A percentile compares a stretch with the other conserved stretches of the same genome.
Conservation (phyloP, 2,329 filamentous ascomycete genomes). For the Alternaria rosae region DNA sequence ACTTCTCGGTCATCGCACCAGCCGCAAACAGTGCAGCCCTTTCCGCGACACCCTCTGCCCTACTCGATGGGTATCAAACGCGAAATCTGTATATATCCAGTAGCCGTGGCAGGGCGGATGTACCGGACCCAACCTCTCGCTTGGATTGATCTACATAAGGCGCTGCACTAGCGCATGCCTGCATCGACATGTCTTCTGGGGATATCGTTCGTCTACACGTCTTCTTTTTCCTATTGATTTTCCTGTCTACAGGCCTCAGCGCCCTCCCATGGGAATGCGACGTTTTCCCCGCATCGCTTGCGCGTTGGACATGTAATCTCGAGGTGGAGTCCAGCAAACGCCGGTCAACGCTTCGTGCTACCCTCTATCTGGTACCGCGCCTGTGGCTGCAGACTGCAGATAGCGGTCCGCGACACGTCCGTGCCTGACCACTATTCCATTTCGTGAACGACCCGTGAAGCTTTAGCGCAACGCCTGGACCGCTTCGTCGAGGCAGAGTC, state of each 20-base stretch:
- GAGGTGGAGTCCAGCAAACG: constrained; percentile 5
- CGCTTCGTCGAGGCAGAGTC: background rate
- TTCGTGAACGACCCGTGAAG: background rate
- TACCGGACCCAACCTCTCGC: constrained; percentile 34
- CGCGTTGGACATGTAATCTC: constrained; percentile 4
- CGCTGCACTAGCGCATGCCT: constrained; percentile 38
- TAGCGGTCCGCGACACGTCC: constrained; percentile 16
- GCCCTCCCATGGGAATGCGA: background rate
- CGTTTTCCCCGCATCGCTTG: constrained; percentile 4
- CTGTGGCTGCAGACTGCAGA: constrained; percentile 19
- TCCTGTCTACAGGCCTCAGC: background rate
- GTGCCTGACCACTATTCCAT: constrained; percentile 7
- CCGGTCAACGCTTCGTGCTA: constrained; percentile 13
- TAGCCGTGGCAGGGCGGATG: constrained; percentile 17
- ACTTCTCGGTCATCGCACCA: constrained; percentile 8
- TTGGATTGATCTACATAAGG: constrained; percentile 45
- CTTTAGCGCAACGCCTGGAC: constrained; percentile 5
- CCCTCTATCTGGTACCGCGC: constrained; percentile 13
- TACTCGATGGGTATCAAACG: constrained; percentile 2
- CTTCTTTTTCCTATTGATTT: constrained; percentile 3
- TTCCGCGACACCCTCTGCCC: constrained; percentile 1
- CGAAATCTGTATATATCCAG: background rate
- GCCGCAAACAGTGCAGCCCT: constrained; percentile 16
- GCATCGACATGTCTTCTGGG: constrained; percentile 12
- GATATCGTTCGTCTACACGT: background rate